phyloP scores from a whole-genome alignment of 371 early-diverging fungal genomes.

The Chytridium lagenaria region DNA sequence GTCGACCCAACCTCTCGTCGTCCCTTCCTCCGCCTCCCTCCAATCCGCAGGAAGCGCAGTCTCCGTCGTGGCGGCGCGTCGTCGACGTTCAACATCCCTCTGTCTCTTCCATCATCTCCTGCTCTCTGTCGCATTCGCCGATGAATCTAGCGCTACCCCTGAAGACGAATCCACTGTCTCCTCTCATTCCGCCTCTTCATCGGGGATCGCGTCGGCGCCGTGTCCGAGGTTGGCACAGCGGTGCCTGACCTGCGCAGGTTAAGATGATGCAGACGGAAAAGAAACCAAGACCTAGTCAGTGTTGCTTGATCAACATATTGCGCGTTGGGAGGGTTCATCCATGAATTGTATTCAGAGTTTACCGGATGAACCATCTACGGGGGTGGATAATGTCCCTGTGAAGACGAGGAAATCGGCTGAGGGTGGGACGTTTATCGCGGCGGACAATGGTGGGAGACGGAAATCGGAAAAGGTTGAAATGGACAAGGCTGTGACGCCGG shows the following conservation, averaged over 20 bases:
- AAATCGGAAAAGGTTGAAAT: not conserved
- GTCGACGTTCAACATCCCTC: too few relatives aligned
- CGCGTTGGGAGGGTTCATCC: conserved; percentile 17
- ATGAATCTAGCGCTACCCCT: not conserved
- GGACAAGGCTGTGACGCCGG: not conserved
- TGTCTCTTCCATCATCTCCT: conserved; percentile 2
- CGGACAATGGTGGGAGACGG: not conserved
- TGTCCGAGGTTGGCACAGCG: too few relatives aligned
- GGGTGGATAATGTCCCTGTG: too few relatives aligned
- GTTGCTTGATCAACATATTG: conserved; percentile 21
- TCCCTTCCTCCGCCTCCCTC: too few relatives aligned
- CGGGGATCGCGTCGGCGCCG: too few relatives aligned
- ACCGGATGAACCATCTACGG: not conserved
- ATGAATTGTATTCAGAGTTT: conserved; percentile 26
- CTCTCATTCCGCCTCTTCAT: not conserved
- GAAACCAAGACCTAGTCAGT: not conserved
- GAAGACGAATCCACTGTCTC: not conserved
- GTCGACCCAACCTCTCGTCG: too few relatives aligned
- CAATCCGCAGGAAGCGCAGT: too few relatives aligned
- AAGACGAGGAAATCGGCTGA: too few relatives aligned
- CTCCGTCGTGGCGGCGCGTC: too few relatives aligned
- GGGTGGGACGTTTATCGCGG: conserved; percentile 1
- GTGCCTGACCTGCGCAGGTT: too few relatives aligned
- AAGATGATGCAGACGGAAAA: not conserved
- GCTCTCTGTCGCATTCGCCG: not conserved